Conservation (phyloP, 2,329 filamentous ascomycete genomes). For the Beauveria sp. region DNA sequence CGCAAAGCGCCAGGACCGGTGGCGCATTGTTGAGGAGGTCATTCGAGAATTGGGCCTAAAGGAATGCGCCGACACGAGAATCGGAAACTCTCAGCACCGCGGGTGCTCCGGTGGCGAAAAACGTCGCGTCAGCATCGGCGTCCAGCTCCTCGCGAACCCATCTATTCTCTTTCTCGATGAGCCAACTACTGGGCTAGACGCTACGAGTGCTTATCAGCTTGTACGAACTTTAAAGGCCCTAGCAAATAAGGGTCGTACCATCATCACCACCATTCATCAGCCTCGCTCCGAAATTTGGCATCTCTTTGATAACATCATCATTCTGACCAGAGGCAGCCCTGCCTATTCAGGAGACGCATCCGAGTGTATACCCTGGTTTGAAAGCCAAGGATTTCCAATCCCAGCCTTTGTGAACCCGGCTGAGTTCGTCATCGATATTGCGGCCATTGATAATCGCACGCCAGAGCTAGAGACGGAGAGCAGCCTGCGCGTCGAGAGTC, state of each 20-base stretch:
- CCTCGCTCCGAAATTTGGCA: slow-evolving; percentile 75
- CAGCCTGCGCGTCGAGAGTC: slow-evolving; percentile 47
- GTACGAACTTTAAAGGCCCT: slow-evolving; percentile 62
- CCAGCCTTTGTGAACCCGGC: slow-evolving; percentile 72
- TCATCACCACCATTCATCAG: slow-evolving; percentile 70
- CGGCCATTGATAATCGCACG: slow-evolving; percentile 65
- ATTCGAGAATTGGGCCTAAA: slow-evolving; percentile 69
- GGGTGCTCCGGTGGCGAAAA: slow-evolving; percentile 77
- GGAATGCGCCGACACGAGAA: slow-evolving; percentile 67
- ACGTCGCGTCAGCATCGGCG: slow-evolving; percentile 66
- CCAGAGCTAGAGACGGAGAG: slow-evolving; percentile 57
- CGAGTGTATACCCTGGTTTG: slow-evolving; percentile 58
- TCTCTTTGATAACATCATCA: slow-evolving; percentile 64
- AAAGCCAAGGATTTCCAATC: slow-evolving; percentile 49
- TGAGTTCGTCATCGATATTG: slow-evolving; percentile 67
- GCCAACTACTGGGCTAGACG: slow-evolving; percentile 70
- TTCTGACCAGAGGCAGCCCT: slow-evolving; percentile 59
- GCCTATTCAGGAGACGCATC: slow-evolving; percentile 58
- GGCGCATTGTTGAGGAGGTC: slow-evolving; percentile 63
- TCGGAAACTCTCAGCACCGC: slow-evolving; percentile 63
- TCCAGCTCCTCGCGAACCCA: slow-evolving; percentile 72
- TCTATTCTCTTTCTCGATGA: slow-evolving; percentile 73
- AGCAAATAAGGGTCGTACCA: slow-evolving; percentile 59
- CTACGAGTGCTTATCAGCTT: slow-evolving; percentile 68
- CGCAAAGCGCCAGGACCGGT: slow-evolving; percentile 50